A percentile compares a stretch with the other conserved stretches of the same genome.
Conservation (phyloP, 129 eudicot genomes). For the Logfia minima region DNA sequence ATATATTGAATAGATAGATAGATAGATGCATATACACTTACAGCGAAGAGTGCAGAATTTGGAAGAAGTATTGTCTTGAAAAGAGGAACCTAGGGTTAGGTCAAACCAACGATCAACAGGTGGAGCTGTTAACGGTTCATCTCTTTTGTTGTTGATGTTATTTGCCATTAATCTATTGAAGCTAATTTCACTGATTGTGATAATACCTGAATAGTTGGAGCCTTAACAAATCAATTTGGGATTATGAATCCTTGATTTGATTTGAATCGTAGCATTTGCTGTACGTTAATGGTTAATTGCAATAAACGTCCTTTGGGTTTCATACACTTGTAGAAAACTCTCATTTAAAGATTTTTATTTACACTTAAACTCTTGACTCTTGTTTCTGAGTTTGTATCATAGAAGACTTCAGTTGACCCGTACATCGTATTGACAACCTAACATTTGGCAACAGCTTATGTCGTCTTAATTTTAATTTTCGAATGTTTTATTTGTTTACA, state of each 20-base stretch:
- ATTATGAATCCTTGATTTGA: not conserved
- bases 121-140: constrained; percentile 85
- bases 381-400: no score
- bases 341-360: not conserved
- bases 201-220: constrained; percentile 16
- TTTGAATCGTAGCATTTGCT: constrained; percentile 12
- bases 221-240: constrained; percentile 24
- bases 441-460: no score
- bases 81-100: constrained; percentile 87
- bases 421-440: no score
- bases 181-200: constrained; percentile 19
- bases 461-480: no score
- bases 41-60: constrained; percentile 97
- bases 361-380: not conserved
- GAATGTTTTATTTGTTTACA: no score
- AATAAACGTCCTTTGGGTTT: constrained; percentile 13
- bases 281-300: not conserved
- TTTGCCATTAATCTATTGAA: constrained; percentile 47
- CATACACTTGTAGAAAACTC: not conserved
- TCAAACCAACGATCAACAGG: constrained; percentile 86
- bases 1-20: not conserved
- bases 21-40: constrained; percentile 38
- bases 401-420: no score
- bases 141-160: constrained; percentile 46
- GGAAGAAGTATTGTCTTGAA: constrained; percentile 85